A percentile compares a stretch with the other conserved stretches of the same genome.
Evolutionary conservation across 306 rosid species (phyloP).

Genomic region (Trifolium pratense): DNA sequence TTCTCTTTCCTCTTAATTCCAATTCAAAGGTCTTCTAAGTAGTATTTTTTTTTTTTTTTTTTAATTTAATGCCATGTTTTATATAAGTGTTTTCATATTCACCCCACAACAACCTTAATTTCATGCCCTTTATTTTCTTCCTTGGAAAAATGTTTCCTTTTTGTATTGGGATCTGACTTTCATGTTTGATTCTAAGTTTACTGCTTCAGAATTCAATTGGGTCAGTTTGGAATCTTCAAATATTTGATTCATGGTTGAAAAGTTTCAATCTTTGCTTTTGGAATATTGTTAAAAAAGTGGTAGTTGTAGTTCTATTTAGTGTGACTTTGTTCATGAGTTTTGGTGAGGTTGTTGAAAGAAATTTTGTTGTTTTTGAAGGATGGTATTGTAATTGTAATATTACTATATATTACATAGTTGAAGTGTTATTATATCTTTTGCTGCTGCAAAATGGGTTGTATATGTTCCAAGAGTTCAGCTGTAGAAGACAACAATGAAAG

Average conservation of each 20-base stretch:
- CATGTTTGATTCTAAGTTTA: constrained; percentile 38
- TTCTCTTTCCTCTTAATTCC: constrained; percentile 38
- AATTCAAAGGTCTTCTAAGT: constrained; percentile 41
- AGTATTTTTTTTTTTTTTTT: constrained; percentile 9
- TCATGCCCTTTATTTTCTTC: background rate
- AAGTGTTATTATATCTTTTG: constrained; percentile 21
- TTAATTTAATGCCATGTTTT: constrained; percentile 30
- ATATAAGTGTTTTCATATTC: constrained; percentile 39
- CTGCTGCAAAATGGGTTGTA: constrained; percentile 71
- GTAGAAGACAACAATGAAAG: constrained; percentile 69
- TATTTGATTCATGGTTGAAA: constrained; percentile 38
- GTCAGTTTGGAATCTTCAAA: constrained; percentile 44
- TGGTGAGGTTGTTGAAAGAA: constrained; percentile 14
- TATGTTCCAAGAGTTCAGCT: constrained; percentile 67
- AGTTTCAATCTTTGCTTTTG: constrained; percentile 34
- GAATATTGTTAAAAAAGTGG: background rate
- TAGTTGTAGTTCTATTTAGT: constrained; percentile 18
- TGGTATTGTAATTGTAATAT: constrained; percentile 4
- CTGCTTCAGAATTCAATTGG: constrained; percentile 36
- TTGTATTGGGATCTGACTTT: constrained; percentile 41
- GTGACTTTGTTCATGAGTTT: constrained; percentile 41
- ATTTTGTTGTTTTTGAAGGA: constrained; percentile 26
- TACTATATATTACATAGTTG: constrained; percentile 16
- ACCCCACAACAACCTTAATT: constrained; percentile 26
- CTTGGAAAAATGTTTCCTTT: background rate